Evolutionary conservation across 1,139 yeast genomes (phyloP), one percentile per base, ranked within the genome.

Genomic region (Kodamaea arcana): DNA sequence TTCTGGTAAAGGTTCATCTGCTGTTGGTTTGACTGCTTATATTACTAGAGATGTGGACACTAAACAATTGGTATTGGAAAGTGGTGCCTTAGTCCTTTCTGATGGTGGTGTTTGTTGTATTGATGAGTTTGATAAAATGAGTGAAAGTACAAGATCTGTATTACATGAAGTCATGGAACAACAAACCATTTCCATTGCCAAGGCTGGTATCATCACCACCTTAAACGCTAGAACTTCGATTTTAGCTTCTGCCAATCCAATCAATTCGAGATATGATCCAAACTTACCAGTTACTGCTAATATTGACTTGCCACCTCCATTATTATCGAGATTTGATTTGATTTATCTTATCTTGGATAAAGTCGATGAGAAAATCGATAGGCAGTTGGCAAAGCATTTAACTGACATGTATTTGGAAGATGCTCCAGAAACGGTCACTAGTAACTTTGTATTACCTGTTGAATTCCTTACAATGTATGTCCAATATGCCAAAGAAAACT

Each of bases 21-120:
- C 99, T 0, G 99, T 92, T 37, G 99, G 99, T 68, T 72, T 92
- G 54, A 92, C 99, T 1, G 98, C 99, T 1, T 92, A 92, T 56
- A 83, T 92, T 37, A 90, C 98, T 7, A 74, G 97, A 53, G 99
- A 92, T 58, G 75, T 85, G 29, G 98, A 92, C 51, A 87, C 97
- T 1, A 85, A 79, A 50, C 98, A 92, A 56, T 66, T 92, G 33
- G 98, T 92, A 6, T 71, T 92, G 40, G 99, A 92, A 57, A 80
- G 92, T 56, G 99, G 99, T 58, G 99, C 99, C 0, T 72, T 92
- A 46, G 98, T 92, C 10, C 71, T 92, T 35, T 87, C 97, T 6
- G 99, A 92, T 62, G 98, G 98, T 39, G 99, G 99, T 66, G 82
- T 92, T 35, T 92, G 98, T 67, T 94, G 98, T 64, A 92, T 92